A percentile compares a stretch with the other conserved stretches of the same genome.
Conservation (phyloP, 1,284 basidiomycete genomes). For the Hypsizygus ulmarius region DNA sequence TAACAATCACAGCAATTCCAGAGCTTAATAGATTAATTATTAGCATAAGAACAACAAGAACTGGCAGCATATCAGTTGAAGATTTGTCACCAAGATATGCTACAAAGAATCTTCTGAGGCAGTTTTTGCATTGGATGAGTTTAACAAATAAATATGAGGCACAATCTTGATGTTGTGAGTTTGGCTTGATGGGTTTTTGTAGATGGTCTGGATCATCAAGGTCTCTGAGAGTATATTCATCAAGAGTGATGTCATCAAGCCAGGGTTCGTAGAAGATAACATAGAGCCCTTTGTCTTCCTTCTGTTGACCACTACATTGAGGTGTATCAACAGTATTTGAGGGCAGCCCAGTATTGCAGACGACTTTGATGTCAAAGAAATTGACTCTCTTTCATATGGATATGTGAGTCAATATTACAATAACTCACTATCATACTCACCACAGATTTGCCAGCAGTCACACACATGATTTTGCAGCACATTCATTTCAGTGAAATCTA, state of each 20-base stretch:
- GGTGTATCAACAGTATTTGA: too few relatives aligned
- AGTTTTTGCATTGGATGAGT: conserved; percentile 10
- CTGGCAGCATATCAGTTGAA: not conserved
- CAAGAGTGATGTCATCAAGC: conserved; percentile 15
- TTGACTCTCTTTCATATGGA: too few relatives aligned
- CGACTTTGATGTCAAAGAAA: too few relatives aligned
- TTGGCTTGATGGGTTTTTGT: conserved; percentile 10
- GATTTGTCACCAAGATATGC: conserved; percentile 1
- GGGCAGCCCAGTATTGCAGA: too few relatives aligned
- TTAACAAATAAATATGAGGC: conserved; percentile 12
- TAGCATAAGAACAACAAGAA: not conserved
- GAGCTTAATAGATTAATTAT: not conserved
- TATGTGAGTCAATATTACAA: too few relatives aligned
- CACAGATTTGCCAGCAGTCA: too few relatives aligned
- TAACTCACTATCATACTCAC: too few relatives aligned
- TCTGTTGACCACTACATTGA: too few relatives aligned
- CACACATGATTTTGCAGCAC: too few relatives aligned
- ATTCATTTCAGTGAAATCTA: too few relatives aligned
- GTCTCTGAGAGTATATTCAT: conserved; percentile 10
- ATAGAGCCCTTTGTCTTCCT: conserved; percentile 16
- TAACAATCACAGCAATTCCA: conserved; percentile 9
- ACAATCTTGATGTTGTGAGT: conserved; percentile 12
- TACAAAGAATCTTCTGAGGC: not conserved
- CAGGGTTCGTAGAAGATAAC: conserved; percentile 24
- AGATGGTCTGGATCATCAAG: conserved; percentile 19